Base-by-base conservation (phyloP, 1,284 basidiomycete genomes). In the Cystobasidium sp. region DNA sequence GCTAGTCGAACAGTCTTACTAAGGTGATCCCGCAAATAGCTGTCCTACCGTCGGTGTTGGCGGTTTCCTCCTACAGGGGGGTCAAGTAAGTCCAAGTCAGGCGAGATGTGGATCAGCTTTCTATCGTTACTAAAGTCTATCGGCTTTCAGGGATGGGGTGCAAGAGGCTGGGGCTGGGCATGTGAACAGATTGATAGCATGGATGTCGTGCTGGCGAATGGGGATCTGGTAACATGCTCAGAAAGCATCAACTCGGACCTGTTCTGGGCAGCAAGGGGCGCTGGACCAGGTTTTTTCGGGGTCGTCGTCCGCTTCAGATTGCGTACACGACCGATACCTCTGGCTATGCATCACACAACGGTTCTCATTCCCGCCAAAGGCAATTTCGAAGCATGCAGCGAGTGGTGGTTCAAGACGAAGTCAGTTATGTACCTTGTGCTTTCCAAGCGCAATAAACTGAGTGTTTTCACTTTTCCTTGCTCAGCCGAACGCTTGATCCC, bases 251-350 rank as follows among this genome's bases (percentile, higher is more conserved):
- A 80, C 56, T 49, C 74, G 5, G 79, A 80, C 56, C 75, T 81
- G 5, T 74, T 80, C 12, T 81, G 80, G 81, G 81, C 75, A 2
- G 43, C 81, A 22, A 64, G 77, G 39, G 81, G 81, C 6, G 76
- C 78, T 47, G 81, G 81, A 22, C 56, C 51, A 18, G 73, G 76
- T 39, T 80, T 78, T 68, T 80, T 81, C 58, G 80, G 80, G 52
- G 79, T 81, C 56, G 81, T 80, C 65, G 81, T 80, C 16, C 75
- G 78, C 58, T 80, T 81, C 62, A 56, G 75, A 24, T 81, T 81
- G 55, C 64, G 58, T 12, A 76, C 78, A 1, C 64, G 78, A 9
- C 24, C 68, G 1, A 41, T 71, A 6, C 37, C 68, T 5, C 39
- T 43, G 14, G 41, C 41, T 8, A 71, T 68, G 66, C 43, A 56